Conservation (phyloP, 208 protist genomes). For the Leptomonas seymouri region DNA sequence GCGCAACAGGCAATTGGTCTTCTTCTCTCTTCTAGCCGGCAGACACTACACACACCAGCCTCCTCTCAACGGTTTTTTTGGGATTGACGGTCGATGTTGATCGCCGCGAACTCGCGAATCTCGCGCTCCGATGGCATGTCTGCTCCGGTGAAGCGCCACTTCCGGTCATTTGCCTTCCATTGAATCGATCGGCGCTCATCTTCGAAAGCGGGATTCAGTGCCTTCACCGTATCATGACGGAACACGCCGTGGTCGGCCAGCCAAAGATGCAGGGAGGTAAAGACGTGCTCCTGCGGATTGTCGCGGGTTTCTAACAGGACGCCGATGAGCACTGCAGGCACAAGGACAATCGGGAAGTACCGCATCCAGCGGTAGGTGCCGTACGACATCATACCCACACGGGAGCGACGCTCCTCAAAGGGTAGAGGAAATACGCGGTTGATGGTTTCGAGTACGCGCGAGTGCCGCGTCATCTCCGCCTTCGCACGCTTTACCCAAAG, state of each 20-base stretch:
- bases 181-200: conserved; percentile 80
- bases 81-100: conserved; percentile 75
- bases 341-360: conserved; percentile 76
- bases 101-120: conserved; percentile 83
- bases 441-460: conserved; percentile 78
- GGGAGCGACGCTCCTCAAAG: conserved; percentile 83
- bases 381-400: conserved; percentile 88
- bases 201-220: conserved; percentile 86
- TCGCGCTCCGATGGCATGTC: conserved; percentile 84
- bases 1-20: no score
- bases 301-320: conserved; percentile 80
- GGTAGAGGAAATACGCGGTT: conserved; percentile 87
- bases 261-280: conserved; percentile 87
- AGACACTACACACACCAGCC: no score
- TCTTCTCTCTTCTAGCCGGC: no score
- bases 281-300: conserved; percentile 87
- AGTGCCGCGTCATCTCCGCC: conserved; percentile 85
- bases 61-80: neutral
- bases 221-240: conserved; percentile 87
- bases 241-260: conserved; percentile 89
- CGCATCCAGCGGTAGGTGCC: conserved; percentile 84
- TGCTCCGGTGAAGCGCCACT: conserved; percentile 84
- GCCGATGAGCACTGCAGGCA: conserved; percentile 63
- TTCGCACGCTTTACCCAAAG: conserved; percentile 90
- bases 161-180: conserved; percentile 88